These are phyloP conservation scores for Boletus coccyginus DNA, from an alignment of 768 basidiomycete genomes.

Conservation along the genomic window DNA sequence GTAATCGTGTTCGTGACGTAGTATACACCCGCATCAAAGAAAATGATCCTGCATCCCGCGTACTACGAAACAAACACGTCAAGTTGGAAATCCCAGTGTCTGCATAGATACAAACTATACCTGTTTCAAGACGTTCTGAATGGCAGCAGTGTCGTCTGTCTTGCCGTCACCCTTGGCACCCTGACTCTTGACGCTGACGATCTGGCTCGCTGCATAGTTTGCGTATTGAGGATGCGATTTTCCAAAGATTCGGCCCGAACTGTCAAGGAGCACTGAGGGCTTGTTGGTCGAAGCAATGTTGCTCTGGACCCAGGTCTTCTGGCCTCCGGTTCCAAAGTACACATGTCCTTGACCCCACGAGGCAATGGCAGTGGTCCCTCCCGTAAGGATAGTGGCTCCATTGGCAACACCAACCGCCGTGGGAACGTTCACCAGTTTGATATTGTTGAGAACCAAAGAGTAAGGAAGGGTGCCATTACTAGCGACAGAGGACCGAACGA, in stretches of 20 bases:
- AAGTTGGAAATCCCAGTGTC: neutral
- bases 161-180: conserved; percentile 73
- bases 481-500: conserved; percentile 37
- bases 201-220: conserved; percentile 52
- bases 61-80: conserved; percentile 38
- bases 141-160: conserved; percentile 71
- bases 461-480: conserved; percentile 30
- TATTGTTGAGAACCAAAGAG: conserved; percentile 36
- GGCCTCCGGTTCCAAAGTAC: conserved; percentile 50
- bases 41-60: conserved; percentile 73
- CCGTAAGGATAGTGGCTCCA: conserved; percentile 34
- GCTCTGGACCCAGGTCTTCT: conserved; percentile 48
- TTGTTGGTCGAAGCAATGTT: conserved; percentile 47
- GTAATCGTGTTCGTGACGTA: conserved; percentile 44
- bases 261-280: conserved; percentile 52
- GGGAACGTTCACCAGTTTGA: conserved; percentile 33
- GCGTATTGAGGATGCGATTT: conserved; percentile 66
- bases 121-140: conserved; percentile 56
- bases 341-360: conserved; percentile 78
- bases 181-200: conserved; percentile 65
- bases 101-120: conserved; percentile 26
- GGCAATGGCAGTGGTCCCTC: conserved; percentile 34
- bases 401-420: conserved; percentile 31
- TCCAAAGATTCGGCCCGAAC: conserved; percentile 58
- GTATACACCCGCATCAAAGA: conserved; percentile 68